Conservation (phyloP, 2,329 filamentous ascomycete species). For the Exophiala spinifera region DNA sequence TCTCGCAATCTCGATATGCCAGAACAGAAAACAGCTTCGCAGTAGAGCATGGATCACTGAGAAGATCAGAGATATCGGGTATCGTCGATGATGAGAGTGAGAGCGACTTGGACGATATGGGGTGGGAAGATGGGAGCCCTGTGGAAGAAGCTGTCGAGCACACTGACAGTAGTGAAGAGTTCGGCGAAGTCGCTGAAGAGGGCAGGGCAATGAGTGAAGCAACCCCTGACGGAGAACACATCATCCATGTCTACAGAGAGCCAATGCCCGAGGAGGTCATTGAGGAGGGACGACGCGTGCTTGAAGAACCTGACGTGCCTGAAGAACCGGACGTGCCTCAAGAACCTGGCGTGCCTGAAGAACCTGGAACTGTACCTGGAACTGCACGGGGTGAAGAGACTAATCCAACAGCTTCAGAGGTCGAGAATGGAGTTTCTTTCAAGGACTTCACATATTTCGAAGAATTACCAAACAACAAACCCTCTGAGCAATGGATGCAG, state of each 20-base stretch:
- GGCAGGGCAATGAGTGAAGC: too few relatives aligned
- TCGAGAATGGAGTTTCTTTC: not conserved
- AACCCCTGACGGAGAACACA: too few relatives aligned
- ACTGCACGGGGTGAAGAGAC: not conserved
- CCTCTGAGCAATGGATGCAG: not conserved
- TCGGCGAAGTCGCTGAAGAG: too few relatives aligned
- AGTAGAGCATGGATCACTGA: too few relatives aligned
- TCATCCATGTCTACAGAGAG: too few relatives aligned
- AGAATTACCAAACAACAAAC: not conserved
- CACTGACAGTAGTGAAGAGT: not conserved
- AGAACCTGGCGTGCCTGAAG: not conserved
- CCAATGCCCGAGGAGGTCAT: not conserved
- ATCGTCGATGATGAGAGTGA: not conserved
- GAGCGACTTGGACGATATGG: not conserved
- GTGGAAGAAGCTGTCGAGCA: not conserved
- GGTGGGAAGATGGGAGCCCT: not conserved
- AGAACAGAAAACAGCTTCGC: too few relatives aligned
- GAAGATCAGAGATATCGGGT: too few relatives aligned
- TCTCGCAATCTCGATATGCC: too few relatives aligned
- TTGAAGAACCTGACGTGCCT: not conserved
- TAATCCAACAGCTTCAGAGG: not conserved
- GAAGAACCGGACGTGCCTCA: too few relatives aligned
- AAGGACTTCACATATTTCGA: not conserved
- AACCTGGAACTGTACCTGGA: not conserved
- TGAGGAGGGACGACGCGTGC: not conserved